phyloP scores from a whole-genome alignment of 2,329 filamentous ascomycete genomes.

The Tetracladium maxilliforme region DNA sequence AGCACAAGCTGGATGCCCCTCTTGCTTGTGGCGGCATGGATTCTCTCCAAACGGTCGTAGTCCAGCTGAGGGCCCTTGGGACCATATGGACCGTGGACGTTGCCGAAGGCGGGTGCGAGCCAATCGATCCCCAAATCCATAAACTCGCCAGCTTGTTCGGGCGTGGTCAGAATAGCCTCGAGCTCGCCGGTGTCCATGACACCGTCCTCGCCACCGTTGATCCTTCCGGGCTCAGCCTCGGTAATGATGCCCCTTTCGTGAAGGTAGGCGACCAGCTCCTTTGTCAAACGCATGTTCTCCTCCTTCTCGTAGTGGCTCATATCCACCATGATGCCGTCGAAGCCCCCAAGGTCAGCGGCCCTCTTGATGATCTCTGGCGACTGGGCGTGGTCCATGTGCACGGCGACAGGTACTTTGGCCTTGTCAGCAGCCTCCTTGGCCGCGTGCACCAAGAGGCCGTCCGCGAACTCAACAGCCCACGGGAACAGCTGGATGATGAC shows the following conservation, averaged over 20 bases:
- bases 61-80: conserved; percentile 47
- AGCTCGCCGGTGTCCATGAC: conserved; percentile 42
- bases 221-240: conserved; percentile 54
- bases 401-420: conserved; percentile 41
- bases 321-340: conserved; percentile 62
- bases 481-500: conserved; percentile 63
- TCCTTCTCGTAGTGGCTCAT: conserved; percentile 57
- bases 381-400: conserved; percentile 55
- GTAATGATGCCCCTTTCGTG: conserved; percentile 48
- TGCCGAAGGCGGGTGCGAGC: conserved; percentile 62
- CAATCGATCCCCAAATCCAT: conserved; percentile 58
- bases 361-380: conserved; percentile 43
- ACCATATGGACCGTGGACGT: conserved; percentile 63
- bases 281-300: conserved; percentile 47
- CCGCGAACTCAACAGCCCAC: conserved; percentile 56
- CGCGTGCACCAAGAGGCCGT: conserved; percentile 35
- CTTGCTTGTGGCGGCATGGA: too few species aligned
- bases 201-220: conserved; percentile 49
- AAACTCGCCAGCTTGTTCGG: conserved; percentile 56
- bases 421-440: conserved; percentile 38
- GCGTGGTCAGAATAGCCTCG: conserved; percentile 27
- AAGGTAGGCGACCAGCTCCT: conserved; percentile 47
- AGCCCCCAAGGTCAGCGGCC: conserved; percentile 44
- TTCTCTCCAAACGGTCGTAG: conserved; percentile 33
- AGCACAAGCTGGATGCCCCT: too few species aligned